phyloP scores from a whole-genome alignment of 2,329 filamentous ascomycete genomes.

The Ophioceras dolichostomum region DNA sequence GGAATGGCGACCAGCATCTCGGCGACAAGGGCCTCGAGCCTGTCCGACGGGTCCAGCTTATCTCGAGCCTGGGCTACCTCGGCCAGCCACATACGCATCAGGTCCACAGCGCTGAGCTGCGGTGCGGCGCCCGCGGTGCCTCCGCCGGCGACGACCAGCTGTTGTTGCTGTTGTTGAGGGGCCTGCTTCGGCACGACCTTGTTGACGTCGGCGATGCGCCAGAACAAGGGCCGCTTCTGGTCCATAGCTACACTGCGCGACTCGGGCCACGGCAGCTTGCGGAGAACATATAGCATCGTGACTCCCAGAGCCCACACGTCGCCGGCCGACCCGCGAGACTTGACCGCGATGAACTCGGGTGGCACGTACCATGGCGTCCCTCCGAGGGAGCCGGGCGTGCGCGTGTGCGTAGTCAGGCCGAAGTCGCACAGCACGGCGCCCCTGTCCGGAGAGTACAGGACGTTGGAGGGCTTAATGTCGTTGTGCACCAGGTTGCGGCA shows the following conservation, averaged over 20 bases:
- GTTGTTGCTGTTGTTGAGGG: conserved; percentile 13
- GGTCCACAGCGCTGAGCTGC: conserved; percentile 24
- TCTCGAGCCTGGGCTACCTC: conserved; percentile 37
- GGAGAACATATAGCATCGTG: conserved; percentile 47
- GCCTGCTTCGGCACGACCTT: conserved; percentile 7
- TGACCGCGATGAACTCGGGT: conserved; percentile 45
- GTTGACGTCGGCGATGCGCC: conserved; percentile 46
- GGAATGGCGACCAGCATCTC: conserved; percentile 43
- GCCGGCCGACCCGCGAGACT: conserved; percentile 38
- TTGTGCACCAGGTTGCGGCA: conserved; percentile 42
- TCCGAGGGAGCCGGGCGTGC: conserved; percentile 33
- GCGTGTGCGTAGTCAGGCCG: conserved; percentile 37
- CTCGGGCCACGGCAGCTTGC: conserved; percentile 43
- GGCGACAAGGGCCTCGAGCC: conserved; percentile 36
- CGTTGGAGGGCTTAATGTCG: conserved; percentile 51
- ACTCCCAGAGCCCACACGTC: conserved; percentile 49
- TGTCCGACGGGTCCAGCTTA: conserved; percentile 31
- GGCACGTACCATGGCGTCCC: conserved; percentile 52
- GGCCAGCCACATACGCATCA: conserved; percentile 45
- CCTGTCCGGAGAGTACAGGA: conserved; percentile 44
- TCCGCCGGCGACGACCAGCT: conserved; percentile 19
- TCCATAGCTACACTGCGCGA: conserved; percentile 29
- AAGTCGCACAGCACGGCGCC: conserved; percentile 50
- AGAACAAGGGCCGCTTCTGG: conserved; percentile 39
- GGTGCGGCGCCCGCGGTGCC: background rate